phyloP scores from a whole-genome alignment of 305 asterid genomes.

The Solanum hybrid region DNA sequence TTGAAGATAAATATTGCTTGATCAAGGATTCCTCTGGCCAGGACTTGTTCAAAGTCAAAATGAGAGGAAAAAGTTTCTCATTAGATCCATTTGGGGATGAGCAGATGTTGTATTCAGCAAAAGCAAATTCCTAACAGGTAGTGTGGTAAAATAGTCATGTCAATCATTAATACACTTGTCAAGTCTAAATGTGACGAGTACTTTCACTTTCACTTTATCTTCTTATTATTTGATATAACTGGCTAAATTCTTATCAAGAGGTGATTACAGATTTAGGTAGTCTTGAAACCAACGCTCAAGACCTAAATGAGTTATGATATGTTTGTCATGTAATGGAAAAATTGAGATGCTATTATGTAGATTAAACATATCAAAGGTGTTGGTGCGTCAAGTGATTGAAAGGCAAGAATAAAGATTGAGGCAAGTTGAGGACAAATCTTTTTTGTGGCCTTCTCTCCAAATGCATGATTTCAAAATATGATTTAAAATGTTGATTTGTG shows the following conservation, averaged over 20 bases:
- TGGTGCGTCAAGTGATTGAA: not conserved
- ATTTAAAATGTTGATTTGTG: not conserved
- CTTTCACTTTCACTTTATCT: not conserved
- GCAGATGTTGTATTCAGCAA: not conserved
- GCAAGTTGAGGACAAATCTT: not conserved
- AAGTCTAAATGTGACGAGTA: too few relatives aligned
- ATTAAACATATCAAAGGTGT: not conserved
- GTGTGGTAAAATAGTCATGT: not conserved
- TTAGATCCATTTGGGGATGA: not conserved
- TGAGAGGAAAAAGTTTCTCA: not conserved
- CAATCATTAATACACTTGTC: not conserved
- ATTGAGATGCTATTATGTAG: not conserved
- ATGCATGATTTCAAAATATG: not conserved
- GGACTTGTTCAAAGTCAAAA: not conserved
- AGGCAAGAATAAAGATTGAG: not conserved
- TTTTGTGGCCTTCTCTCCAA: not conserved
- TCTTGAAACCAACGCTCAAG: not conserved
- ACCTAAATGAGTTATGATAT: not conserved
- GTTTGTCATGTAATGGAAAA: not conserved
- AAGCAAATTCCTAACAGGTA: not conserved
- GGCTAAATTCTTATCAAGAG: not conserved
- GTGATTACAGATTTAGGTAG: not conserved
- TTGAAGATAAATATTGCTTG: not conserved
- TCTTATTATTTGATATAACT: not conserved
- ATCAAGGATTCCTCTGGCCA: not conserved